phyloP scores from a whole-genome alignment of 2,329 filamentous ascomycete species.

The Ophiognomonia clavigignenti-juglandacearum region DNA sequence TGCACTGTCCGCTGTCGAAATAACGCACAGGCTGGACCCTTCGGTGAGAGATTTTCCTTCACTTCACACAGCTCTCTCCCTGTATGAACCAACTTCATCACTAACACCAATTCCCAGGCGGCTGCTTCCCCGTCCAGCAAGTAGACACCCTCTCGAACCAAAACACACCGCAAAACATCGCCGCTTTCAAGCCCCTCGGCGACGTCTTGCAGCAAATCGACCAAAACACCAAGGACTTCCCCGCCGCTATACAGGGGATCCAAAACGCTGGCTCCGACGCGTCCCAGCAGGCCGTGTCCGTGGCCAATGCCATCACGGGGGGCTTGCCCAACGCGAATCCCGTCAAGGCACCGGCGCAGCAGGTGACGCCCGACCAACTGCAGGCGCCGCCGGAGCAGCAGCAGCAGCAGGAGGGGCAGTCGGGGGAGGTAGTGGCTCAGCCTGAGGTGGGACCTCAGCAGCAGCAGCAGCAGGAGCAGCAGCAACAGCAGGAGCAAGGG shows the following conservation, averaged over 20 bases:
- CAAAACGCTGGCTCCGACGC: slow-evolving; percentile 32
- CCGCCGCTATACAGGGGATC: slow-evolving; percentile 37
- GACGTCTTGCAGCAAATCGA: slow-evolving; percentile 42
- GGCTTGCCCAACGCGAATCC: background rate
- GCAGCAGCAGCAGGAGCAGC: too few relatives aligned
- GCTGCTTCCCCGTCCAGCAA: slow-evolving; percentile 54
- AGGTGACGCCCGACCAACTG: too few relatives aligned
- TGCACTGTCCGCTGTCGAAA: slow-evolving; percentile 53
- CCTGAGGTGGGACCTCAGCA: too few relatives aligned
- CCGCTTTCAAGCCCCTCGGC: slow-evolving; percentile 39
- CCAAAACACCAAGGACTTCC: slow-evolving; percentile 46
- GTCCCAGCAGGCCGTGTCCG: slow-evolving; percentile 23
- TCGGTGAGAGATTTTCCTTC: slow-evolving; percentile 23
- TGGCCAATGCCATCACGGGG: background rate
- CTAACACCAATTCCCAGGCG: slow-evolving; percentile 27
- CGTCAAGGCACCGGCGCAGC: slow-evolving; percentile 3
- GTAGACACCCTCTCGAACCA: slow-evolving; percentile 34
- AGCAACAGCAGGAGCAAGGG: too few relatives aligned
- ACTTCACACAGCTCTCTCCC: background rate
- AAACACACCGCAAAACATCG: slow-evolving; percentile 41
- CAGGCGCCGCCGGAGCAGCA: too few relatives aligned
- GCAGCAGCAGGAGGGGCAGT: too few relatives aligned
- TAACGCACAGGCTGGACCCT: slow-evolving; percentile 47
- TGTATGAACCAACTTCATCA: background rate
- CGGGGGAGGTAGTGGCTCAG: too few relatives aligned